These are phyloP conservation scores for Xylaria telfairii DNA, from an alignment of 495 filamentous ascomycete genomes.

Conservation along the genomic window DNA sequence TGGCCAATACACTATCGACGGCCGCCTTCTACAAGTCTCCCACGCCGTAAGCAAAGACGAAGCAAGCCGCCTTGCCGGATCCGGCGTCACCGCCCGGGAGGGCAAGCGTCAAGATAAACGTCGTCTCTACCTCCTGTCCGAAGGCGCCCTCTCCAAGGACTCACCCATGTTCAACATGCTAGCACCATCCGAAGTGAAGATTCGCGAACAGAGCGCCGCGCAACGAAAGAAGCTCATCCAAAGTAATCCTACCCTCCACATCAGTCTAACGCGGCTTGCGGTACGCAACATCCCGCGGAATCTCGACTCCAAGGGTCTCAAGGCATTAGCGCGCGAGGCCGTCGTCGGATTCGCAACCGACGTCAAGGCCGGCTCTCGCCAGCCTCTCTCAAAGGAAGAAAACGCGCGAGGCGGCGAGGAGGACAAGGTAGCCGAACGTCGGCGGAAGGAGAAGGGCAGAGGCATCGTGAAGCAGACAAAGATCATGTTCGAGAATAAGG, in stretches of 20 bases:
- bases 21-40: slow-evolving; percentile 81
- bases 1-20: slow-evolving; percentile 87
- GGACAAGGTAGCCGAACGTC: slow-evolving; percentile 78
- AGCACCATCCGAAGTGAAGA: slow-evolving; percentile 78
- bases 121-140: slow-evolving; percentile 85
- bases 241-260: slow-evolving; percentile 85
- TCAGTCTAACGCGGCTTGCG: slow-evolving; percentile 91
- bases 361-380: slow-evolving; percentile 73
- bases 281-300: slow-evolving; percentile 90
- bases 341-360: slow-evolving; percentile 93
- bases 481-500: slow-evolving; percentile 84
- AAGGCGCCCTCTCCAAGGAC: slow-evolving; percentile 77
- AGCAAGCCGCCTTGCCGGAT: slow-evolving; percentile 74
- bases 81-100: slow-evolving; percentile 66
- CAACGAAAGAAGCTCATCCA: slow-evolving; percentile 91
- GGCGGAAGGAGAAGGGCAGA: slow-evolving; percentile 80
- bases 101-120: slow-evolving; percentile 86
- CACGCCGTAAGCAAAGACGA: slow-evolving; percentile 82
- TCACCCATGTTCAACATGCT: slow-evolving; percentile 78
- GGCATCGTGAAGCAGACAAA: slow-evolving; percentile 96
- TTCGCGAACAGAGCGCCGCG: slow-evolving; percentile 85
- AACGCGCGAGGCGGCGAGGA: slow-evolving; percentile 74
- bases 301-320: slow-evolving; percentile 86
- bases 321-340: slow-evolving; percentile 85
- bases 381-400: slow-evolving; percentile 87